Percentiles rank a stretch among this genome's conserved stretches.
These are phyloP conservation scores for Nitzschia sp. DNA, from an alignment of 108 stramenopile species.

Conservation along the genomic window DNA sequence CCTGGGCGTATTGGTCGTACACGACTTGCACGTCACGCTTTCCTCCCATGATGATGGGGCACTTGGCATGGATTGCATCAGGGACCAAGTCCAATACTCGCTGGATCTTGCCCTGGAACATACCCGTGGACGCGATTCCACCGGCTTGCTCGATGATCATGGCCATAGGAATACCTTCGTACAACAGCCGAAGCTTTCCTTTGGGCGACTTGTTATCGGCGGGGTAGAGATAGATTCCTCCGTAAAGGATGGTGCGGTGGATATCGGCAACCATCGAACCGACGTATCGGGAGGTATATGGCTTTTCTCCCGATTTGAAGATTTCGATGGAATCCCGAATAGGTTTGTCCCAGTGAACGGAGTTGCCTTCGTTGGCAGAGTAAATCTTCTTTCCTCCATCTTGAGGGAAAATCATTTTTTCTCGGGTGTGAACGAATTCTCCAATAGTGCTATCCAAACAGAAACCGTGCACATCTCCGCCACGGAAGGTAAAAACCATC, in stretches of 20 bases:
- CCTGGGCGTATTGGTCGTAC: slow-evolving; percentile 78
- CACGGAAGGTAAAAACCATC: slow-evolving; percentile 93
- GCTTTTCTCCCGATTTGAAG: slow-evolving; percentile 87
- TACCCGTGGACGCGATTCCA: slow-evolving; percentile 95
- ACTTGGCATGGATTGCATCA: slow-evolving; percentile 92
- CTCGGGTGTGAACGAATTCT: slow-evolving; percentile 96
- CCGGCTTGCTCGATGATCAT: slow-evolving; percentile 98
- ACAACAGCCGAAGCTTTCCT: slow-evolving; percentile 96
- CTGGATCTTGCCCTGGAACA: slow-evolving; percentile 89
- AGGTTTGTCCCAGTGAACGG: slow-evolving; percentile 89
- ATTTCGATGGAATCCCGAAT: slow-evolving; percentile 88
- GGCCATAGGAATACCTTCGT: slow-evolving; percentile 99
- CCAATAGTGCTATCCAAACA: slow-evolving; percentile 98
- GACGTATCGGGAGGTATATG: slow-evolving; percentile 94
- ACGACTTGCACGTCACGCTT: slow-evolving; percentile 88
- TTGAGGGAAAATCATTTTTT: slow-evolving; percentile 88
- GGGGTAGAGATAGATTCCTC: slow-evolving; percentile 98
- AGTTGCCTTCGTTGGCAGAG: slow-evolving; percentile 98
- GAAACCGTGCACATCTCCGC: slow-evolving; percentile 91
- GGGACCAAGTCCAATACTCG: slow-evolving; percentile 93
- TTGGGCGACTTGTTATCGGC: slow-evolving; percentile 92
- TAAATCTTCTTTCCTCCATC: slow-evolving; percentile 95
- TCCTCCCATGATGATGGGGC: slow-evolving; percentile 97
- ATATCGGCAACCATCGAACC: slow-evolving; percentile 99
- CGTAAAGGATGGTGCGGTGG: slow-evolving; percentile 98